A percentile compares a stretch with the other conserved stretches of the same genome.
phyloP scores from a whole-genome alignment of 768 basidiomycete species.

The Pholiota conissans region DNA sequence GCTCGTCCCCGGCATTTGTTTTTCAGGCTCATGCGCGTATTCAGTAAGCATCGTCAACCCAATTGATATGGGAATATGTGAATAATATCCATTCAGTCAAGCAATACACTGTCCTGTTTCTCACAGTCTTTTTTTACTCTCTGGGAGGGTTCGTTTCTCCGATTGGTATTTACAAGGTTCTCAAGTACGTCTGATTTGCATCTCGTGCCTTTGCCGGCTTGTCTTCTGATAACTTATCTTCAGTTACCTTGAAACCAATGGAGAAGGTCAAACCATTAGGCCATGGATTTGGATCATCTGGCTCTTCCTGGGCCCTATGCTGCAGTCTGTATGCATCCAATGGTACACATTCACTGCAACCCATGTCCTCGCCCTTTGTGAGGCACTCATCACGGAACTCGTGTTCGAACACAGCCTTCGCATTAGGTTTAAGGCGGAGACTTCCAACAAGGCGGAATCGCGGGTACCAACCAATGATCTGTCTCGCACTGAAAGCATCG shows the following conservation, averaged over 20 bases:
- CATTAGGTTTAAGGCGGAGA: slow-evolving; percentile 49
- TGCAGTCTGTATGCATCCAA: slow-evolving; percentile 46
- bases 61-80: neutral
- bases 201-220: slow-evolving; percentile 25
- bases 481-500: too few relatives aligned
- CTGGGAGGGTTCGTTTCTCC: slow-evolving; percentile 3
- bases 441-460: too few relatives aligned
- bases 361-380: slow-evolving; percentile 37
- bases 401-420: slow-evolving; percentile 52
- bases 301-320: slow-evolving; percentile 48
- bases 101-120: slow-evolving; percentile 18
- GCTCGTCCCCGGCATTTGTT: slow-evolving; percentile 43
- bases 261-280: slow-evolving; percentile 44
- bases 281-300: slow-evolving; percentile 44
- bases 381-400: slow-evolving; percentile 44
- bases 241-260: slow-evolving; percentile 58
- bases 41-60: slow-evolving; percentile 17
- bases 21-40: slow-evolving; percentile 42
- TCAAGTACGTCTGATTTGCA: slow-evolving; percentile 22
- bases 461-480: too few relatives aligned
- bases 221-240: slow-evolving; percentile 24
- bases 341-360: slow-evolving; percentile 52
- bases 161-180: slow-evolving; percentile 9
- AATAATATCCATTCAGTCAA: slow-evolving; percentile 6
- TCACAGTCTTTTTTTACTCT: slow-evolving; percentile 1